Evolutionary conservation across 345 rosid species (phyloP).

Genomic region (Eucalyptus erythrocorys): DNA sequence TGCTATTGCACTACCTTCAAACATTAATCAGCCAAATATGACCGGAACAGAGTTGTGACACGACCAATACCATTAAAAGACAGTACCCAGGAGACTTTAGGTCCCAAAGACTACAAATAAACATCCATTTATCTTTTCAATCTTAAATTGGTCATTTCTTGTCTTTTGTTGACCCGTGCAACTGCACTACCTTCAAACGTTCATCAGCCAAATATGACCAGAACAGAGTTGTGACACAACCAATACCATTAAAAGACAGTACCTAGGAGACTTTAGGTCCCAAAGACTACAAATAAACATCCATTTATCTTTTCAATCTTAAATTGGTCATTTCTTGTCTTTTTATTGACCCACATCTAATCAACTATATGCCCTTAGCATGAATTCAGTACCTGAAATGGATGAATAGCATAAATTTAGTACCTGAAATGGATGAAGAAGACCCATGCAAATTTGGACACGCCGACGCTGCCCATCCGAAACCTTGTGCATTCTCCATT

Average conservation of each 20-base stretch:
- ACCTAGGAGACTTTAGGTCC: not conserved
- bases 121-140: not conserved
- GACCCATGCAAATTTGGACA: slow-evolving; percentile 98
- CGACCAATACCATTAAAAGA: not conserved
- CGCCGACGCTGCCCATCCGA: slow-evolving; percentile 98
- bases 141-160: not conserved
- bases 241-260: not conserved
- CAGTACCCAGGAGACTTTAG: not conserved
- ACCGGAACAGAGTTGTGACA: not conserved
- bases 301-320: not conserved
- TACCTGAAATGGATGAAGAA: slow-evolving; percentile 91
- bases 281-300: not conserved
- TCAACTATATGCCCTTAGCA: not conserved
- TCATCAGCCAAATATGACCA: not conserved
- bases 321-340: not conserved
- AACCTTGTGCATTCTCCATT: slow-evolving; percentile 99
- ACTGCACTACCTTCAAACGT: not conserved
- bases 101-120: not conserved
- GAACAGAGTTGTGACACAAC: not conserved
- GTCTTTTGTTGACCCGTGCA: not conserved
- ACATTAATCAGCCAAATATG: not conserved
- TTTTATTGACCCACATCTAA: not conserved
- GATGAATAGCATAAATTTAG: slow-evolving; percentile 21
- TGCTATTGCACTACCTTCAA: not conserved
- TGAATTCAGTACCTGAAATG: slow-evolving; percentile 51